Base-by-base conservation (phyloP, 2,329 filamentous ascomycete genomes). In the Venturia asperata region DNA sequence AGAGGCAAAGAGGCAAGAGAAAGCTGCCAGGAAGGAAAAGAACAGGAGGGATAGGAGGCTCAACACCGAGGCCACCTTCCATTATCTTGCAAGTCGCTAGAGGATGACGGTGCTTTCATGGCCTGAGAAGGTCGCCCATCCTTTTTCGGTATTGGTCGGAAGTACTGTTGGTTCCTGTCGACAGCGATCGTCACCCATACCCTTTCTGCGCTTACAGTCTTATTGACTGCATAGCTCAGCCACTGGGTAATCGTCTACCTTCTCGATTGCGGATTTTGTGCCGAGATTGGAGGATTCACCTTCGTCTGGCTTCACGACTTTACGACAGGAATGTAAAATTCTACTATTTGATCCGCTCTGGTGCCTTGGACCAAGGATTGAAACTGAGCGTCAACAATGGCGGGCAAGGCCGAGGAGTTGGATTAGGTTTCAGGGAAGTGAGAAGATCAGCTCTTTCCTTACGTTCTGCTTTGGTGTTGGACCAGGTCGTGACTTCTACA, bases 1-100 rank as follows among this genome's bases (percentile, higher is more conserved):
- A 15, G 52, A 58, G n/a, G 27, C 27, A 39, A 58, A 58, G 52
- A 58, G n/a, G 52, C 52, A 58, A 37, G 52, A 58, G 52, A 58
- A 58, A 27, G 52, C 52, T 1, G 52, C 27, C 19, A 58, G 52
- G 30, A 58, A 58, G 52, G 52, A 19, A 37, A 34, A n/a, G 27
- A 37, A 58, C 30, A 19, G 13, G 52, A 58, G 30, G 52, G 52
- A 58, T 58, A 58, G 52, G 27, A 37, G 17, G 21, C 52, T 58
- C 15, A 58, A 58, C 37, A 58, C 52, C 4, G 52, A 58, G 30
- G 52, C 52, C 15, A 58, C 52, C 37, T 58, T 58, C 17, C 27
- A 58, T 37, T 37, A 58, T 13, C 17, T 58, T 37, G 52, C 27
- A 5, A 58, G 52, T 37, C 52, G 52, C 5, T 37, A 37, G 19